Base-by-base conservation (phyloP, 2,329 filamentous ascomycete species). In the Eutypa lata region DNA sequence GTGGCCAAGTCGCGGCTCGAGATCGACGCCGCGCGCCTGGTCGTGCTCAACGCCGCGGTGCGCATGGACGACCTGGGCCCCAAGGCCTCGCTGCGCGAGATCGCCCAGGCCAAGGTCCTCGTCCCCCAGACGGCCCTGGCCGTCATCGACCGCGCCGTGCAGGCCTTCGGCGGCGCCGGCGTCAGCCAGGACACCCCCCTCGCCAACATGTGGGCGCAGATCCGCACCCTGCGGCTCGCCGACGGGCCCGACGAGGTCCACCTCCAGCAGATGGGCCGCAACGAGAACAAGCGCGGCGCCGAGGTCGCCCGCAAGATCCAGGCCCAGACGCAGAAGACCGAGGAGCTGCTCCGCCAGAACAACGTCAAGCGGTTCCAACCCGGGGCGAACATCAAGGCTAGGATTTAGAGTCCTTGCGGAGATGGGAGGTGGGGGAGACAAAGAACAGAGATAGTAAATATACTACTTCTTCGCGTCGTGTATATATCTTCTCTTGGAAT, bases 241-340 rank as follows among this genome's bases (percentile, higher is more conserved):
- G 94, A 99, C 72, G 94, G 94, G 0, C 94, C 94, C 0, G 94
- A 99, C 73, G 94, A 99, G 83, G 94, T 97, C 55, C 94, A 95
- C 71, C 73, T 92, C 60, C 78, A 90, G 69, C 90, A 94, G 75
- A 77, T 94, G 76, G 90, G 89, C 16, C 79, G 81, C 61, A 91
- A 91, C 61, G 90, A 94, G 79, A 92, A 91, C 70, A 88, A 81
- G 71, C 81, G 83, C 59, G 86, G 84, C 52, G 68, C 74, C 58
- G 82, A 79, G 60, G 80, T 86, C 46, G 76, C 86, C 43, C 75
- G 78, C 55, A 81, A 80, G 66, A 84, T 91, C 53, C 73, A 79
- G 61, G 76, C 73, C 66, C 89, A 93, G 76, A 80, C 77, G 68
- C 73, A 77, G 64, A 86, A 80, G 76, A 81, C 86, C 16, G 81